Base-by-base conservation (phyloP, 148 eudicot genomes). In the Camellia lanceoleosa region DNA sequence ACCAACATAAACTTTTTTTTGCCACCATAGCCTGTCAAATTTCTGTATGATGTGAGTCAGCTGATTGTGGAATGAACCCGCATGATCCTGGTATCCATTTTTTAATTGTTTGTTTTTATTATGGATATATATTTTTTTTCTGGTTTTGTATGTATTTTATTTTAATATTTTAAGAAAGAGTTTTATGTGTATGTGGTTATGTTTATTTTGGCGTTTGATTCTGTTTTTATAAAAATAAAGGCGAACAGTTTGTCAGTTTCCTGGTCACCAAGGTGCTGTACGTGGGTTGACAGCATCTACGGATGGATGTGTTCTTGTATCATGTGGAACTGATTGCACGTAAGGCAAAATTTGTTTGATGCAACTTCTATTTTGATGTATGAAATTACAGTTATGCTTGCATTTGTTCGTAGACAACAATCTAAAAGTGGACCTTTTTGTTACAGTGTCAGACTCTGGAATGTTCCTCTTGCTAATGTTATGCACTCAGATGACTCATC, bases 241-340 rank as follows among this genome's bases (percentile, higher is more conserved):
- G 87, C 88, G 86, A 74, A 93, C 99, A 74, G 89, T 96, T 81
- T 85, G 93, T 82, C 95, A 89, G 80, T 96, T 92, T 86, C 94
- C 89, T 87, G 99, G 97, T 68, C 98, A 93, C 80, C 88, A 90
- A 82, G 97, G 97, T 84, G 89, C 95, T 58, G 99, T 96, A 1
- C 85, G 83, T 66, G 99, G 99, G 74, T 76, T 96, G 52, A 79
- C 99, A 5, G 91, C 83, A 47, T 96, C 99, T 56, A 92, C 99
- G 67, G 97, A 96, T 83, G 99, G 99, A 16, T 84, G 89, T 13
- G 74, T 89, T 87, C 92, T 96, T 74, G 93, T 96, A 43, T 96
- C 99, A 77, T 96, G 99, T 83, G 99, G 99, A 82, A 89, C 86
- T 78, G 99, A 96, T 87, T 88, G 94, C 93, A 93, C 94, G 99